Evolutionary conservation across 1,284 basidiomycete genomes (phyloP), one percentile per base, ranked within the genome.

Genomic region (Cryptococcus sp.): DNA sequence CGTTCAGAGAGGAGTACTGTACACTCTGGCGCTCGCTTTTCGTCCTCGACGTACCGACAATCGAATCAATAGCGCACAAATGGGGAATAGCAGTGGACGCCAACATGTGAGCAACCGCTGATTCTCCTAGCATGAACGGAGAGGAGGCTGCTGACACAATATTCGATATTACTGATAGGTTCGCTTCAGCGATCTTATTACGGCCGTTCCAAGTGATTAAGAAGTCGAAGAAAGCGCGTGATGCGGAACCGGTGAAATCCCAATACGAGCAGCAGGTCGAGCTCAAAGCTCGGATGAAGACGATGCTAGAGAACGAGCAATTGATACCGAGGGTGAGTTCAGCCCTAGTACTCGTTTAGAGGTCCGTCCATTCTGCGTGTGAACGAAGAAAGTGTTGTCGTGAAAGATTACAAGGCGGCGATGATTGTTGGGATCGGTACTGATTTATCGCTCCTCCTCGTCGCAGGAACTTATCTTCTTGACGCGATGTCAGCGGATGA

Each of bases 41-140:
- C 47, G 83, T 85, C 0, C 82, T 85, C 8, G 89, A 94, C 74
- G 85, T 87, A 64, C 76, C 78, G 0, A 81, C 81, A 6, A 85
- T 91, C 15, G 84, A 87, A 59, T 69, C 75, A 38, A 86, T 91
- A 41, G 86, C 88, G 11, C 78, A 70, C 47, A 79, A 81, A 48
- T 94, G 92, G 91, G 91, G 91, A 6, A 86, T 93, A 64, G 88
- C 87, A 2, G 59, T 78, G 1, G 81, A 87, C 50, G 85, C 88
- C 1, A 90, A 92, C 70, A 77, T 93, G 65, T 86, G 89, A 71
- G 88, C 83, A 87, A 10, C 16, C 39, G 27, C 27, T 31, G 10
- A 10, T 31, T 31, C 27, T 10, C 27, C 4, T 4, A 10, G 4
- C 27, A 31, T 31, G 27, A 17, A 11, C 31, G 47, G 38, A 35